Percentiles rank a stretch among this genome's conserved stretches.
Conservation (phyloP, 1,139 yeast species). For the Pichia sp. region DNA sequence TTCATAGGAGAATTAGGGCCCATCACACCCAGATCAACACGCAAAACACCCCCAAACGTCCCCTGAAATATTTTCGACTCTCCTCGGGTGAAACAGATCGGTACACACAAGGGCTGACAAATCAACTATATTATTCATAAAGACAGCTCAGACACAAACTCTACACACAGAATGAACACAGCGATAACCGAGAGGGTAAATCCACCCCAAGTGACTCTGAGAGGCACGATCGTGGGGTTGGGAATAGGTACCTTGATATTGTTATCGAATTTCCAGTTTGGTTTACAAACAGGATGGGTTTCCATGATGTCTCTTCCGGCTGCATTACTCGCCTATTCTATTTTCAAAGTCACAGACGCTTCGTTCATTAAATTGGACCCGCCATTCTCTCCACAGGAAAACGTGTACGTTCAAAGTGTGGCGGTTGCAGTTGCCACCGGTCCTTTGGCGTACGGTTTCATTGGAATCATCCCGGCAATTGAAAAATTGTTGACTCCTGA, state of each 20-base stretch:
- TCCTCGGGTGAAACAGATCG: no score
- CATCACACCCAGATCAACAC: no score
- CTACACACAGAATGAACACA: conserved; percentile 8
- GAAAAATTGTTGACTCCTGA: conserved; percentile 79
- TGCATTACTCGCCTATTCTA: conserved; percentile 81
- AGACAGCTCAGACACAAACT: no score
- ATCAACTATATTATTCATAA: no score
- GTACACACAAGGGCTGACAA: not conserved
- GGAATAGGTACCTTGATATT: conserved; percentile 78
- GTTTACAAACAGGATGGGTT: conserved; percentile 98
- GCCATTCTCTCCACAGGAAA: conserved; percentile 78
- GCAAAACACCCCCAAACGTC: no score
- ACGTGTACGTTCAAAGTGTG: conserved; percentile 86
- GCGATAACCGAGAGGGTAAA: no score
- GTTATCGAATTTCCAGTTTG: conserved; percentile 91
- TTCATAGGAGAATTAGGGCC: no score
- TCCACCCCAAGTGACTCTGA: conserved; percentile 62
- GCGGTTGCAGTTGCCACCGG: conserved; percentile 99
- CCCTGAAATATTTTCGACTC: no score
- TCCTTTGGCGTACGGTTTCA: conserved; percentile 91
- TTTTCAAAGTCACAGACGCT: conserved; percentile 56
- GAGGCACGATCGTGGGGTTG: conserved; percentile 74
- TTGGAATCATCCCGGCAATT: conserved; percentile 96
- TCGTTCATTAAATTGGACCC: conserved; percentile 43
- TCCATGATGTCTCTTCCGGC: conserved; percentile 99